Base-by-base conservation (phyloP, 1,139 yeast species). In the Hansenula sp. region DNA sequence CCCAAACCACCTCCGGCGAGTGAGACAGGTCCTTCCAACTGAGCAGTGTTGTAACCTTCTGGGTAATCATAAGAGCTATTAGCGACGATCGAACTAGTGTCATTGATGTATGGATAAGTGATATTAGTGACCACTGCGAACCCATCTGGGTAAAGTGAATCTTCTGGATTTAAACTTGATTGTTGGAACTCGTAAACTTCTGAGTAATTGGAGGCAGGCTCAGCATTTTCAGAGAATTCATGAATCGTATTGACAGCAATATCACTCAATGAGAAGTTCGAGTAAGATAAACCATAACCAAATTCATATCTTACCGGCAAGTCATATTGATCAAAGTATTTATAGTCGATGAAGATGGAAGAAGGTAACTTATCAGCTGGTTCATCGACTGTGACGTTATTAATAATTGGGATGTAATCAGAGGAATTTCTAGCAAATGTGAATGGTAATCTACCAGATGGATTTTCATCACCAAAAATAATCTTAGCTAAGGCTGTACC, bases 281-380 rank as follows among this genome's bases (percentile, higher is more conserved):
- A 68, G 61, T 78, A 79, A 2, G 83, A 76, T 40, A 79, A 68
- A n/a, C 84, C 84, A 55, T 61, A 67, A 8, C 85, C 84, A 55
- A 79, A 79, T 25, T 82, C 77, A 61, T 70, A 77, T 40, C 74
- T 67, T 12, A 73, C 77, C 15, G 63, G 61, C 38, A 59, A 65
- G 42, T 68, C 64, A 28, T 66, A 48, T 53, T 70, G 69, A 53
- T 79, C 83, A 57, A 77, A 79, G 60, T 64, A 76, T 49, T 74
- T 67, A 62, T 79, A 77, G 16, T 84, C 85, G 46, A 78, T 73
- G 58, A 67, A 78, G n/a, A 79, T 73, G 29, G 47, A 44, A 17
- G 37, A 40, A 13, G 44, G 31, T 59, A 68, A 78, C 24, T 40
- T 44, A 25, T 38, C 45, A 38, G 41, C 39, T 37, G 49, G 48